phyloP scores from a whole-genome alignment of 1,139 yeast genomes.

The Sugiyamaella japonica region DNA sequence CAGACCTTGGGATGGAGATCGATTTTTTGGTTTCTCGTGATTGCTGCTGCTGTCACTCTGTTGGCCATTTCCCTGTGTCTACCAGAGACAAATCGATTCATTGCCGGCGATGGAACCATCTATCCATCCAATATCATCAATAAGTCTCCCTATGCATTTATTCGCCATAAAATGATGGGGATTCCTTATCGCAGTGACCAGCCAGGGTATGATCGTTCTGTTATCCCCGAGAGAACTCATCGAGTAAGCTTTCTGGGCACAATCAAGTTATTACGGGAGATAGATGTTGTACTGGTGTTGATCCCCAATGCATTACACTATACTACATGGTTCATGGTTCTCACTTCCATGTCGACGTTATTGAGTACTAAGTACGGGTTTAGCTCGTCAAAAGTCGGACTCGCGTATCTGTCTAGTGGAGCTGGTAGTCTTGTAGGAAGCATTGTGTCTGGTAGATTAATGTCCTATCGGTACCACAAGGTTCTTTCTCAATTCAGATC shows the following conservation, averaged over 20 bases:
- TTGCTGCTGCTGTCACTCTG: slow-evolving; percentile 54
- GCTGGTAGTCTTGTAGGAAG: slow-evolving; percentile 43
- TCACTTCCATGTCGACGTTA: slow-evolving; percentile 62
- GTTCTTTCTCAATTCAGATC: slow-evolving; percentile 26
- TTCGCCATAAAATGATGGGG: slow-evolving; percentile 25
- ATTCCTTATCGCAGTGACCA: slow-evolving; percentile 22
- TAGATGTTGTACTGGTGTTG: slow-evolving; percentile 43
- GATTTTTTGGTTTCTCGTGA: slow-evolving; percentile 71
- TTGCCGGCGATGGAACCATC: slow-evolving; percentile 68
- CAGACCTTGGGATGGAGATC: slow-evolving; percentile 69
- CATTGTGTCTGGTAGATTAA: slow-evolving; percentile 37
- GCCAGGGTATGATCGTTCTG: slow-evolving; percentile 29
- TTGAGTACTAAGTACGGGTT: slow-evolving; percentile 52
- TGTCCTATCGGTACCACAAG: slow-evolving; percentile 37
- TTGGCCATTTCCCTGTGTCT: slow-evolving; percentile 39
- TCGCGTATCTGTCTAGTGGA: slow-evolving; percentile 51
- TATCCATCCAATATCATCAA: slow-evolving; percentile 47
- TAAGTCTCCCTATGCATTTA: slow-evolving; percentile 44
- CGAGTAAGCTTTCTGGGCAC: slow-evolving; percentile 42
- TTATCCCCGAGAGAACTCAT: slow-evolving; percentile 37
- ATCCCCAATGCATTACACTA: slow-evolving; percentile 62
- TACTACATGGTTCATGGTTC: slow-evolving; percentile 66
- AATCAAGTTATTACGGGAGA: slow-evolving; percentile 38
- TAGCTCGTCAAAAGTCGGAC: slow-evolving; percentile 56
- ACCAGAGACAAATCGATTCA: slow-evolving; percentile 70